Conservation (phyloP, 2,329 filamentous ascomycete genomes). For the Cercospora sp. region DNA sequence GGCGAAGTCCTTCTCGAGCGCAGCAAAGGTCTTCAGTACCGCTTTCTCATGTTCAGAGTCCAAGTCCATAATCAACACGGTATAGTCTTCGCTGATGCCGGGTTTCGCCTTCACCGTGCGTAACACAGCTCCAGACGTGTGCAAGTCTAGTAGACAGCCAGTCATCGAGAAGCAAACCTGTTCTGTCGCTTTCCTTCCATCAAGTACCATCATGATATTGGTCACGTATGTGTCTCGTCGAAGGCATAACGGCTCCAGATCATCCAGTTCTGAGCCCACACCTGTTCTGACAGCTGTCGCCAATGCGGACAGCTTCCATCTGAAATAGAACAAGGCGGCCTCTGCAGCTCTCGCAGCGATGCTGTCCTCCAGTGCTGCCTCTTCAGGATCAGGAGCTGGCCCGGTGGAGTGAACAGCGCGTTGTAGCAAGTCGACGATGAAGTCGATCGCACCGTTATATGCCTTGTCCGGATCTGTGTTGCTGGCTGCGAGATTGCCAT, state of each 20-base stretch:
- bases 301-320: constrained; percentile 66
- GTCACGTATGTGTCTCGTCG: constrained; percentile 55
- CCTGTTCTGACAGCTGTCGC: constrained; percentile 51
- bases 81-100: constrained; percentile 46
- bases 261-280: constrained; percentile 54
- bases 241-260: constrained; percentile 58
- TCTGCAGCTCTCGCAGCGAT: constrained; percentile 75
- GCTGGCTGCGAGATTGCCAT: constrained; percentile 45
- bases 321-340: constrained; percentile 81
- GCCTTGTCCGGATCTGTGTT: constrained; percentile 24
- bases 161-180: constrained; percentile 74
- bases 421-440: constrained; percentile 70
- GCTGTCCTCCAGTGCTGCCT: constrained; percentile 76
- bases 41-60: constrained; percentile 62
- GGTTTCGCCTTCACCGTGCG: constrained; percentile 38
- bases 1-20: constrained; percentile 75
- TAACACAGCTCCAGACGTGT: constrained; percentile 75
- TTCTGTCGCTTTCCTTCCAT: constrained; percentile 54
- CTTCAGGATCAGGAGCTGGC: constrained; percentile 60
- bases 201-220: constrained; percentile 52
- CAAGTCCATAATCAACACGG: constrained; percentile 62
- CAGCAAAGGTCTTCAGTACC: constrained; percentile 74
- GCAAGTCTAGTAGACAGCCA: constrained; percentile 76
- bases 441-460: constrained; percentile 57
- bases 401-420: constrained; percentile 68